Conservation (phyloP, 768 basidiomycete genomes). For the Hypholoma fasciculare region DNA sequence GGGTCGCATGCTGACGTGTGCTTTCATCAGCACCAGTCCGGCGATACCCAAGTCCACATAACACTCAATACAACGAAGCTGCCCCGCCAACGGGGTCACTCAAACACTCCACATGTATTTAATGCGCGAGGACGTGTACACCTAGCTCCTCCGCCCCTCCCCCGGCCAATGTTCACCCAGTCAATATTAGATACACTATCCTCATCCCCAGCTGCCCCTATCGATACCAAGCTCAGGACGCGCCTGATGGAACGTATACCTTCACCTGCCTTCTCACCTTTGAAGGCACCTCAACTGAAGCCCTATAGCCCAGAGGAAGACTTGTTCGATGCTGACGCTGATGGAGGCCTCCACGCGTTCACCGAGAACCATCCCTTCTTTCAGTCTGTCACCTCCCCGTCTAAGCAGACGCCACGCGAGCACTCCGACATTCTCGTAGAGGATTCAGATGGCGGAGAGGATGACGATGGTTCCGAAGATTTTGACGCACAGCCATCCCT, state of each 20-base stretch:
- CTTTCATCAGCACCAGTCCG: constrained; percentile 51
- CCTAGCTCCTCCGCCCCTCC: constrained; percentile 28
- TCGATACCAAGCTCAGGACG: background rate
- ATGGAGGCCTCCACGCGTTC: constrained; percentile 23
- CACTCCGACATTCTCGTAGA: constrained; percentile 10
- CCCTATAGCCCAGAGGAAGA: background rate
- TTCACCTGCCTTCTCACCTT: too few relatives aligned
- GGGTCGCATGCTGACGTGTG: background rate
- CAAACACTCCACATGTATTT: constrained; percentile 67
- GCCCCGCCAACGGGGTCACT: constrained; percentile 52
- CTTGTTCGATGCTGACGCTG: constrained; percentile 12
- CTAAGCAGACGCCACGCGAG: background rate
- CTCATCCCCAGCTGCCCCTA: constrained; percentile 6
- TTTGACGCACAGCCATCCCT: constrained; percentile 15
- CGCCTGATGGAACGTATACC: background rate
- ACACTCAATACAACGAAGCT: constrained; percentile 57
- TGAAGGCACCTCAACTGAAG: background rate
- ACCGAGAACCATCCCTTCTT: constrained; percentile 21
- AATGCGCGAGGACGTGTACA: constrained; percentile 45
- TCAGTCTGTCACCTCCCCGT: background rate
- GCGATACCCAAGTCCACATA: constrained; percentile 57
- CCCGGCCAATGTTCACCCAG: constrained; percentile 20
- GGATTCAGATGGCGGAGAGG: constrained; percentile 19
- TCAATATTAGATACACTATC: constrained; percentile 6
- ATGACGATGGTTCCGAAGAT: constrained; percentile 13